These are phyloP conservation scores for Raffaelea ambrosiae DNA, from an alignment of 2,329 filamentous ascomycete species.

Conservation along the genomic window DNA sequence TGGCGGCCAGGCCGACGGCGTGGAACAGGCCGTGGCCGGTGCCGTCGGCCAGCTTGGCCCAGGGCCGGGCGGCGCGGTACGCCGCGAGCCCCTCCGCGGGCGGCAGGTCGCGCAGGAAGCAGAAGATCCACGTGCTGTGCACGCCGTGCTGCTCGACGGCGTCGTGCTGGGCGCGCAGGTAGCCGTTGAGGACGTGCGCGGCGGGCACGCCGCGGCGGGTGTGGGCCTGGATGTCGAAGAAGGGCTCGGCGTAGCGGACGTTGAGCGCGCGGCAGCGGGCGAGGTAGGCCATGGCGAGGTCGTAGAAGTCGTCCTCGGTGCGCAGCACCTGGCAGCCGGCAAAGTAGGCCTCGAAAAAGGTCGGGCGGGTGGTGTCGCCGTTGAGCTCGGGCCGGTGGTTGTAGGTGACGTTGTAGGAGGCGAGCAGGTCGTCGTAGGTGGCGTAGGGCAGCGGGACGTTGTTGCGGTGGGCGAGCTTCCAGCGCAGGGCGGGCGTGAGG, in stretches of 20 bases:
- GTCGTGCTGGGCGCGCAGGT: slow-evolving; percentile 48
- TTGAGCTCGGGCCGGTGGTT: slow-evolving; percentile 23
- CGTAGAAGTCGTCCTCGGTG: slow-evolving; percentile 24
- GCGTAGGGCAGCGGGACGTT: slow-evolving; percentile 20
- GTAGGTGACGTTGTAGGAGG: slow-evolving; percentile 55
- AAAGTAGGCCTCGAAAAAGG: slow-evolving; percentile 69
- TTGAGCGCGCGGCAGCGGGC: slow-evolving; percentile 51
- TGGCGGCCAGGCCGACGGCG: slow-evolving; percentile 36
- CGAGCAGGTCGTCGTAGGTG: slow-evolving; percentile 45
- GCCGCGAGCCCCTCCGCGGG: slow-evolving; percentile 41
- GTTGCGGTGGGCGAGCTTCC: slow-evolving; percentile 31
- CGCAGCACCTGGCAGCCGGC: slow-evolving; percentile 47
- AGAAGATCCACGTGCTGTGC: slow-evolving; percentile 57
- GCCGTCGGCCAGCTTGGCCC: slow-evolving; percentile 20
- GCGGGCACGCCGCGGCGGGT: slow-evolving; percentile 53
- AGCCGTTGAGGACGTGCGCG: slow-evolving; percentile 53
- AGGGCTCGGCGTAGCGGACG: slow-evolving; percentile 65
- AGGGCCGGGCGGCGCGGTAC: slow-evolving; percentile 34
- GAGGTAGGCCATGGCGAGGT: slow-evolving; percentile 65
- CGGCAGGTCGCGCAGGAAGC: slow-evolving; percentile 62
- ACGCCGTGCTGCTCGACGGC: slow-evolving; percentile 55
- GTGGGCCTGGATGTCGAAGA: slow-evolving; percentile 75
- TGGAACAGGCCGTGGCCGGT: slow-evolving; percentile 30
- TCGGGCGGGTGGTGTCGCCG: slow-evolving; percentile 16
- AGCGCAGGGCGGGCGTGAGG: slow-evolving; percentile 29